A percentile compares a stretch with the other conserved stretches of the same genome.
Conservation (phyloP, 306 rosid genomes). For the Prunus dulcis region DNA sequence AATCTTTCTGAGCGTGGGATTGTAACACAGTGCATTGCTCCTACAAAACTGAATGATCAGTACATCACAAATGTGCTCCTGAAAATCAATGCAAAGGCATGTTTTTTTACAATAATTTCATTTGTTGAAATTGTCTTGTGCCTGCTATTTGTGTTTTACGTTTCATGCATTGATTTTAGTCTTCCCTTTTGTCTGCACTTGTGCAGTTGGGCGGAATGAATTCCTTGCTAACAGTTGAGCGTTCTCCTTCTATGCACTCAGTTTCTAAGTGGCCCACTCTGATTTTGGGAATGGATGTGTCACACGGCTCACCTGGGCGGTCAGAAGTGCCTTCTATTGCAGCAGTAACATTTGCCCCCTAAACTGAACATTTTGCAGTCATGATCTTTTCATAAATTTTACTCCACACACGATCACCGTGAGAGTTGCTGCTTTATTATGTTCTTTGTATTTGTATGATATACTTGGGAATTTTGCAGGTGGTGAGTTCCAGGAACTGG, state of each 20-base stretch:
- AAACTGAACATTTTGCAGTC: not conserved
- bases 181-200: not conserved
- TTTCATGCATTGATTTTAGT: not conserved
- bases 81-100: conserved; percentile 53
- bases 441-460: not conserved
- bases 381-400: not conserved
- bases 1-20: conserved; percentile 31
- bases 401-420: not conserved
- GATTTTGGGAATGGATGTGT: conserved; percentile 52
- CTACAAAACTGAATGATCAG: conserved; percentile 35
- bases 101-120: not conserved
- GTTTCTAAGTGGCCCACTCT: conserved; percentile 38
- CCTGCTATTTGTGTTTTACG: not conserved
- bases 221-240: conserved; percentile 26
- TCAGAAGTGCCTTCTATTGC: conserved; percentile 45
- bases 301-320: conserved; percentile 48
- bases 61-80: conserved; percentile 43
- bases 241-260: conserved; percentile 14
- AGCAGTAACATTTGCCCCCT: conserved; percentile 29
- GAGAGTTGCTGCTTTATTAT: not conserved
- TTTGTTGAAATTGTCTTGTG: not conserved
- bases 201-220: conserved; percentile 49
- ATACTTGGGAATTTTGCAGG: conserved; percentile 30
- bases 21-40: conserved; percentile 47
- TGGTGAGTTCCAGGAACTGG: conserved; percentile 79